Evolutionary conservation across 495 filamentous ascomycete species (phyloP).

Genomic region (Podospora fimiseda): DNA sequence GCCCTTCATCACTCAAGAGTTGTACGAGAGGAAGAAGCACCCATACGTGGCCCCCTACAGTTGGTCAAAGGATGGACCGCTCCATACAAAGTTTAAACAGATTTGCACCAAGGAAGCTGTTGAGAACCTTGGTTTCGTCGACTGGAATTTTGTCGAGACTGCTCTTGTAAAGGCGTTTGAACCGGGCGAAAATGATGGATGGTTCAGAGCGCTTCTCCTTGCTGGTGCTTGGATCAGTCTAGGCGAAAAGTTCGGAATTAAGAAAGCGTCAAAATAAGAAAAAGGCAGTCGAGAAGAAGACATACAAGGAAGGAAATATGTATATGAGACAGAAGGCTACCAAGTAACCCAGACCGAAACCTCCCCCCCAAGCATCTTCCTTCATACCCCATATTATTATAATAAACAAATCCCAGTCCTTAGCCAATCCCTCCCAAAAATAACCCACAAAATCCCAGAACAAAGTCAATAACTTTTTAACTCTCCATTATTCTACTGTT

Average conservation of each 20-base stretch:
- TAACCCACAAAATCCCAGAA: too few relatives aligned
- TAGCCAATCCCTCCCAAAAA: too few relatives aligned
- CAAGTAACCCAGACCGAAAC: too few relatives aligned
- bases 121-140: slow-evolving; percentile 40
- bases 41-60: slow-evolving; percentile 34
- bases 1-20: slow-evolving; percentile 46
- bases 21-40: slow-evolving; percentile 43
- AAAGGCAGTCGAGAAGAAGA: neutral
- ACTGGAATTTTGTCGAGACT: slow-evolving; percentile 21
- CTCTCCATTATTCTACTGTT: too few relatives aligned
- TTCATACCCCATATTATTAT: too few relatives aligned
- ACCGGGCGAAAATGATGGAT: slow-evolving; percentile 7
- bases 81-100: slow-evolving; percentile 29
- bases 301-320: neutral
- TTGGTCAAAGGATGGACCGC: slow-evolving; percentile 25
- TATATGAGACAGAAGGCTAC: too few relatives aligned
- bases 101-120: slow-evolving; percentile 36
- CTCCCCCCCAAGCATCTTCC: too few relatives aligned
- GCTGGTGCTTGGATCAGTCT: slow-evolving; percentile 9
- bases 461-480: too few relatives aligned
- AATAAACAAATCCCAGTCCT: too few relatives aligned
- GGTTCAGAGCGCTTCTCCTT: slow-evolving; percentile 6
- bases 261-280: neutral
- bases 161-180: slow-evolving; percentile 30
- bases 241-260: slow-evolving; percentile 9